Evolutionary conservation across 208 protist genomes (phyloP), one percentile per base, ranked within the genome.

Genomic region (Crithidia acanthocephali): DNA sequence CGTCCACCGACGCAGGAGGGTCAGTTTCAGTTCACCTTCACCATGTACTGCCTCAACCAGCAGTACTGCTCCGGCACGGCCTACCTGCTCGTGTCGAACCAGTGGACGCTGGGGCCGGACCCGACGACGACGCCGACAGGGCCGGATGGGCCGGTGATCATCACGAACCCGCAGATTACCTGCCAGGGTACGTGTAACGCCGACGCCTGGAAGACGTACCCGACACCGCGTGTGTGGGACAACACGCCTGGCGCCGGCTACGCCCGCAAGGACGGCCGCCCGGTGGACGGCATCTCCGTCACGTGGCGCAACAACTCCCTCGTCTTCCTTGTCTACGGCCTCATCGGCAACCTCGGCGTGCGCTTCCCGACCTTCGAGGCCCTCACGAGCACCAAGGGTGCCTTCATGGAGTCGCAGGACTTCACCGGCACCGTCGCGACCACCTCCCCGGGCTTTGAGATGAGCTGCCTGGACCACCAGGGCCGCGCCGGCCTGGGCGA

Each of bases 331-430:
- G 85, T 84, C 16, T 87, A 88, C 79, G 80, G 76, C 61, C 74
- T 88, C 33, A 92, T 95, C 67, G 87, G 90, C 35, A 92, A 90
- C 76, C 72, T 95, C 50, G 90, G 84, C 53, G 87, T 87, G 42
- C 87, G 90, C 63, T 95, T 93, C 73, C 90, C 90, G 2, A 95
- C 87, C 68, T 93, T 95, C 68, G 87, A 93, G 79, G 78, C 80
- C 15, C 50, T 95, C 62, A 62, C 57, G 8, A 72, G 72, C 76
- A 60, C 55, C 27, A 59, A 61, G 35, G 68, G 70, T 44, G 67
- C 62, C 56, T 92, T 86, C 74, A 84, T 95, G 70, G 83, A 90
- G 66, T 65, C 85, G 22, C n/a, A 18, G 15, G 86, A 93, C 62
- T 82, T 91, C 58, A 68, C 58, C 35, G 32, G 58, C 37, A 76